Evolutionary conservation across 805 yeast species (phyloP).

Genomic region (Zygosaccharomyces kombuchaensis): DNA sequence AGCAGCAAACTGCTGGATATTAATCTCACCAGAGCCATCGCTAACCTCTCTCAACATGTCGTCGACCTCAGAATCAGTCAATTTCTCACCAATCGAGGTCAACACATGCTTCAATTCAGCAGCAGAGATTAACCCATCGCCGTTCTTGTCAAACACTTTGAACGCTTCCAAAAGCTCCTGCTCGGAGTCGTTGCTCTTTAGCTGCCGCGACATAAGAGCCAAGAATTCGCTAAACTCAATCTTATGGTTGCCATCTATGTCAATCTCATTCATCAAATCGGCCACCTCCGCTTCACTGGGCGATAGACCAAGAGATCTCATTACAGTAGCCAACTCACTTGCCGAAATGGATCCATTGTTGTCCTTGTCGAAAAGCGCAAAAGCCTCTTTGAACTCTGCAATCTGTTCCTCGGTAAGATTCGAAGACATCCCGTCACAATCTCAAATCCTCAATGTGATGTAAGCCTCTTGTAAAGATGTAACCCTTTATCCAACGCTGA

Average conservation of each 20-base stretch:
- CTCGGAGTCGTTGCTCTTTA: slow-evolving; percentile 95
- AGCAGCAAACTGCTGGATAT: slow-evolving; percentile 93
- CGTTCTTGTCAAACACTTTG: slow-evolving; percentile 94
- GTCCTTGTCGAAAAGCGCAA: slow-evolving; percentile 93
- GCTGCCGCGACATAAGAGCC: slow-evolving; percentile 85
- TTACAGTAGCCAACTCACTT: slow-evolving; percentile 92
- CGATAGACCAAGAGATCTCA: slow-evolving; percentile 98
- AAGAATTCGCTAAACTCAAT: slow-evolving; percentile 79
- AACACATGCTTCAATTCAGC: slow-evolving; percentile 95
- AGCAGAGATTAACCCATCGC: slow-evolving; percentile 94
- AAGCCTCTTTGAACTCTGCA: slow-evolving; percentile 96
- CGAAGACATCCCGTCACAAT: slow-evolving; percentile 10
- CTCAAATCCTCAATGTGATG: not conserved
- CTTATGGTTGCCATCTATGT: slow-evolving; percentile 88
- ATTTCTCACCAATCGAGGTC: slow-evolving; percentile 95
- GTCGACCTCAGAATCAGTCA: slow-evolving; percentile 94
- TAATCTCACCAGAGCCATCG: slow-evolving; percentile 95
- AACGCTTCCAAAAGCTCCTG: slow-evolving; percentile 97
- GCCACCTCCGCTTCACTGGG: slow-evolving; percentile 95
- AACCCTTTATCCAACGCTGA: not conserved
- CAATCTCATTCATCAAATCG: slow-evolving; percentile 96
- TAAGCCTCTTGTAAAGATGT: not conserved
- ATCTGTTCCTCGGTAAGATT: slow-evolving; percentile 94
- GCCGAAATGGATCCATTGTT: slow-evolving; percentile 96
- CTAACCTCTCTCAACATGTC: slow-evolving; percentile 96